These are phyloP conservation scores for Beauveria brongniartii DNA, from an alignment of 2,329 filamentous ascomycete genomes.

Conservation along the genomic window DNA sequence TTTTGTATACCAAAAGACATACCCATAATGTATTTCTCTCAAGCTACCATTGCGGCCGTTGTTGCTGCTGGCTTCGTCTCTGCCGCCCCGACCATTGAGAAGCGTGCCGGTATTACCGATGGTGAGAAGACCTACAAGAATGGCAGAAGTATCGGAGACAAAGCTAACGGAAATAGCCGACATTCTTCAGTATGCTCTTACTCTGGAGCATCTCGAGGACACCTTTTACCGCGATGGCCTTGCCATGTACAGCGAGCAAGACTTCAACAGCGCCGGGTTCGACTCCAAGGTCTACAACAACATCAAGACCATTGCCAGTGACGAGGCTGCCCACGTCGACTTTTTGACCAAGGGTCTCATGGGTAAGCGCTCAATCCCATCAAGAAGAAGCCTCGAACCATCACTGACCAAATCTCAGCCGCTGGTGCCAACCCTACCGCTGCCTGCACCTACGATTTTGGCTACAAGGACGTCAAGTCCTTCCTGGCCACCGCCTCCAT, in stretches of 20 bases:
- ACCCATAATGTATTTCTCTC: constrained; percentile 13
- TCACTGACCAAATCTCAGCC: constrained; percentile 46
- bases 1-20: not conserved
- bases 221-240: constrained; percentile 67
- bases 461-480: constrained; percentile 52
- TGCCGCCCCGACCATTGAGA: constrained; percentile 13
- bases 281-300: constrained; percentile 46
- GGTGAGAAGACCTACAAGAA: not conserved
- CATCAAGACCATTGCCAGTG: constrained; percentile 52
- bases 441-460: constrained; percentile 66
- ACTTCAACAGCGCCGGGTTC: constrained; percentile 58
- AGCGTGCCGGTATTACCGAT: constrained; percentile 15
- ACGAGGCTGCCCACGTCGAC: constrained; percentile 44
- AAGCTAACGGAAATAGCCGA: constrained; percentile 13
- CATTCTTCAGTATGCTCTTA: constrained; percentile 43
- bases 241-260: constrained; percentile 52
- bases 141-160: not conserved
- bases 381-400: not conserved
- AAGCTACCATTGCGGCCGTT: constrained; percentile 12
- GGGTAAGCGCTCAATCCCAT: constrained; percentile 26
- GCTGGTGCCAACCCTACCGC: constrained; percentile 57
- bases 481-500: constrained; percentile 65
- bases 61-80: constrained; percentile 12
- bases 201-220: constrained; percentile 66
- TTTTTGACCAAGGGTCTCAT: constrained; percentile 20